These are phyloP conservation scores for Fusarium buharicum DNA, from an alignment of 2,329 filamentous ascomycete species.

Conservation along the genomic window DNA sequence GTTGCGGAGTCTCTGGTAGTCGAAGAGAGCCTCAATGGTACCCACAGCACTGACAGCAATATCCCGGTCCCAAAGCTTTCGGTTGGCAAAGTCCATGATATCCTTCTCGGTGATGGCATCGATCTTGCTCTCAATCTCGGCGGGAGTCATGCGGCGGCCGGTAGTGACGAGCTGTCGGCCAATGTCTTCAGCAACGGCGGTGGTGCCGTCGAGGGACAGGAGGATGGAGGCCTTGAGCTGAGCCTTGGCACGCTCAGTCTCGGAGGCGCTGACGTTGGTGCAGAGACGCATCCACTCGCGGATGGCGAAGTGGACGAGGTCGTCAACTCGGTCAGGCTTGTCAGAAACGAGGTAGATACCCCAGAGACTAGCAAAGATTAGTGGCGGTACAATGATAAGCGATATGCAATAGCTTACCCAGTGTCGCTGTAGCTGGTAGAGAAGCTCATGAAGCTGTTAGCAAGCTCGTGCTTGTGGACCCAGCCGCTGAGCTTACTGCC, in stretches of 20 bases:
- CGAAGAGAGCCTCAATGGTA: conserved; percentile 84
- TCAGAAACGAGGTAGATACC: conserved; percentile 98
- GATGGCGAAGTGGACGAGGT: conserved; percentile 97
- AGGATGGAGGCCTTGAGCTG: conserved; percentile 99
- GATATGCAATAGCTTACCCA: conserved; percentile 70
- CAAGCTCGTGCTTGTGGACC: conserved; percentile 92
- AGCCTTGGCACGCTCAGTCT: conserved; percentile 98
- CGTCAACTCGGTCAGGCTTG: conserved; percentile 86
- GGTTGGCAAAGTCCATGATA: conserved; percentile 94
- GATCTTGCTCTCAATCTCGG: conserved; percentile 94
- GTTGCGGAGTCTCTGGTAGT: conserved; percentile 82
- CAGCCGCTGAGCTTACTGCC: conserved; percentile 98
- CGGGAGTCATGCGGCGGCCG: conserved; percentile 87
- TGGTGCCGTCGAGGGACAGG: conserved; percentile 96
- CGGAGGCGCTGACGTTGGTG: conserved; percentile 85
- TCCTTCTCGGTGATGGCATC: conserved; percentile 92
- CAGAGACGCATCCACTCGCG: conserved; percentile 98
- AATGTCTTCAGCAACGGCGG: conserved; percentile 96
- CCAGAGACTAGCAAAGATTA: conserved; percentile 78
- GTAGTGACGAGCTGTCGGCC: conserved; percentile 98
- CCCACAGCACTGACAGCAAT: conserved; percentile 93
- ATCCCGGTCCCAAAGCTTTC: conserved; percentile 97
- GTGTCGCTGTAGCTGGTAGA: conserved; percentile 99
- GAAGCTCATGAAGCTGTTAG: conserved; percentile 99
- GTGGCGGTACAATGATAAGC: conserved; percentile 14